Conservation (phyloP, 495 filamentous ascomycete species). For the Penicillium coffeae region DNA sequence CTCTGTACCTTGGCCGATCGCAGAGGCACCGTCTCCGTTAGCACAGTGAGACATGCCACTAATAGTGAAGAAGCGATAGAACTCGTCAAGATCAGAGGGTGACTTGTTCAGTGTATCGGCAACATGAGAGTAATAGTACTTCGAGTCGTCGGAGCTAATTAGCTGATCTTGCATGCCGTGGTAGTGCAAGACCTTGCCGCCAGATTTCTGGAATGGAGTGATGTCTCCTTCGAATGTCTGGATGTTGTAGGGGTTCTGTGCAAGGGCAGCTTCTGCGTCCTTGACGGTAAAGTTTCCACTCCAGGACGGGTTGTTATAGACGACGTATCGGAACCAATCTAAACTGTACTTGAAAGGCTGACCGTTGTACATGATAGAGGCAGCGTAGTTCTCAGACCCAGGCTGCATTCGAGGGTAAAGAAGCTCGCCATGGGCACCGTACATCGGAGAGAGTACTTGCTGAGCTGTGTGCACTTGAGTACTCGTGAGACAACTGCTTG, state of each 20-base stretch:
- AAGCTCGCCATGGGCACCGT: conserved; percentile 46
- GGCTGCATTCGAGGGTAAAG: conserved; percentile 54
- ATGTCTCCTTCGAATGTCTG: conserved; percentile 49
- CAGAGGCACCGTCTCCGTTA: conserved; percentile 47
- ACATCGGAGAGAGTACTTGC: conserved; percentile 52
- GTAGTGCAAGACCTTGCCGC: conserved; percentile 48
- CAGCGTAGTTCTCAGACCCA: conserved; percentile 33
- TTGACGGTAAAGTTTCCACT: conserved; percentile 22
- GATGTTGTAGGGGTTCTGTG: conserved; percentile 45
- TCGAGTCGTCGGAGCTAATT: conserved; percentile 42
- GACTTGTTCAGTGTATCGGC: conserved; percentile 38
- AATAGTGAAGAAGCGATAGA: conserved; percentile 59
- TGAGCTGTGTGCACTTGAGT: conserved; percentile 53
- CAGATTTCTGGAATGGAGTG: conserved; percentile 31
- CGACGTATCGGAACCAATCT: conserved; percentile 52
- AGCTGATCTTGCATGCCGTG: conserved; percentile 47
- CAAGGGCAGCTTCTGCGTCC: conserved; percentile 26
- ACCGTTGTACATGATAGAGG: conserved; percentile 23
- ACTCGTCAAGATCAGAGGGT: conserved; percentile 47
- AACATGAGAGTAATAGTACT: conserved; percentile 44
- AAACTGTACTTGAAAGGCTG: conserved; percentile 35
- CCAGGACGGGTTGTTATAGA: conserved; percentile 51
- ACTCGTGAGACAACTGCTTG: conserved; percentile 49
- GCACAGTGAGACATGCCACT: conserved; percentile 54
- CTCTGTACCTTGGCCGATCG: conserved; percentile 44